Evolutionary conservation across 371 early-diverging fungal genomes (phyloP).

Genomic region (Dichotomocladium elegans): DNA sequence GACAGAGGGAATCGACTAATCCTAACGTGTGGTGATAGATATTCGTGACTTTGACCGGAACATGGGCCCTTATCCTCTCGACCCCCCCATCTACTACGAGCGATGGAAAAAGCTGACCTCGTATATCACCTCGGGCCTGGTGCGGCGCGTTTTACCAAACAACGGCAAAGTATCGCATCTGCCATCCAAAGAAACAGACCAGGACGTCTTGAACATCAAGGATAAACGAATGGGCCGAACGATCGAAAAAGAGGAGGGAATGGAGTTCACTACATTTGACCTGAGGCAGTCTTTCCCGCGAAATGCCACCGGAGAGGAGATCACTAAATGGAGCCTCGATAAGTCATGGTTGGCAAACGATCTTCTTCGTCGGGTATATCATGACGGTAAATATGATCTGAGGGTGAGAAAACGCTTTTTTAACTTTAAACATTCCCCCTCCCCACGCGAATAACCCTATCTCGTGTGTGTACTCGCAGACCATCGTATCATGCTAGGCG

Average conservation of each 20-base stretch:
- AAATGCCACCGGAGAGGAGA: conserved; percentile 65
- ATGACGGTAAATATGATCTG: conserved; percentile 31
- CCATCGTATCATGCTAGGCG: conserved; percentile 61
- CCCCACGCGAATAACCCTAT: no score
- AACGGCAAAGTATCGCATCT: conserved; percentile 51
- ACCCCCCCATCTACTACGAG: conserved; percentile 56
- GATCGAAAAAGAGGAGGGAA: conserved; percentile 39
- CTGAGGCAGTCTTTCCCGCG: conserved; percentile 77
- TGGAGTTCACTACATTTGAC: conserved; percentile 69
- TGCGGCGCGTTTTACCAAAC: conserved; percentile 61
- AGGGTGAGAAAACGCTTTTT: background rate
- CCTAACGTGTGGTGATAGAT: conserved; percentile 28
- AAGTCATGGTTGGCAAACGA: conserved; percentile 79
- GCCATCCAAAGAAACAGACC: conserved; percentile 15
- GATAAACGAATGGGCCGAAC: conserved; percentile 36
- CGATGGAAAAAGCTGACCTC: conserved; percentile 74
- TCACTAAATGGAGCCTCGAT: conserved; percentile 84
- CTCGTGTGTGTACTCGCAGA: conserved; percentile 15
- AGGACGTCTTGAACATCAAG: conserved; percentile 9
- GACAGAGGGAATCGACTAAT: background rate
- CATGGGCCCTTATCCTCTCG: conserved; percentile 85
- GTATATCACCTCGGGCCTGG: conserved; percentile 54
- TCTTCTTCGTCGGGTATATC: conserved; percentile 40
- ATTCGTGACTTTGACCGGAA: conserved; percentile 78
- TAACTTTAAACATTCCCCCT: background rate